These are phyloP conservation scores for Skeletonema costatum DNA, from an alignment of 108 stramenopile species.

Conservation along the genomic window DNA sequence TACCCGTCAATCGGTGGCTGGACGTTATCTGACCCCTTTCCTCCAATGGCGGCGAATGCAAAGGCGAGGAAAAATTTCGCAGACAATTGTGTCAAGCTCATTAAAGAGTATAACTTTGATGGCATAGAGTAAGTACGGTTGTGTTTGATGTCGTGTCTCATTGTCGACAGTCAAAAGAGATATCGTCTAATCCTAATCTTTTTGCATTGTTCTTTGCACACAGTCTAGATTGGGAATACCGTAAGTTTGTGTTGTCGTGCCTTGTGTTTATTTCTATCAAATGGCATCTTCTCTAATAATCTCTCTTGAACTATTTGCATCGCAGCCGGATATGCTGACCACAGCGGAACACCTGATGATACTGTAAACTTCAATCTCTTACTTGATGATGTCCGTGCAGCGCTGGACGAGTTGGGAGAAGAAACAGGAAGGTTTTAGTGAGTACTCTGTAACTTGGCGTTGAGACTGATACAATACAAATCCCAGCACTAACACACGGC, in stretches of 20 bases:
- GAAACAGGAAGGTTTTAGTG: conserved; percentile 23
- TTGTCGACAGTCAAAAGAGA: not conserved
- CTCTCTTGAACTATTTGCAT: not conserved
- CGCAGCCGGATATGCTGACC: conserved; percentile 5
- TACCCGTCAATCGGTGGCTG: conserved; percentile 32
- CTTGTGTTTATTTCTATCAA: not conserved
- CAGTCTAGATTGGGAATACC: not conserved
- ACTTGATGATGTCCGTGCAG: conserved; percentile 23
- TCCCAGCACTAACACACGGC: not conserved
- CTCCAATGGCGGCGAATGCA: conserved; percentile 33
- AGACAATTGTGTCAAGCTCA: conserved; percentile 10
- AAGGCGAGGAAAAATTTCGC: conserved; percentile 16
- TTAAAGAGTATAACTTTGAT: conserved; percentile 34
- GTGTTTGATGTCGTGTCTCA: not conserved
- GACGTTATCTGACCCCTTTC: conserved; percentile 34
- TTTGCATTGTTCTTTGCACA: too few relatives aligned
- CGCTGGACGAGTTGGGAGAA: conserved; percentile 19
- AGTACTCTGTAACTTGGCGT: not conserved
- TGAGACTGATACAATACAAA: conserved; percentile 3
- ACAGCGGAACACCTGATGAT: conserved; percentile 28
- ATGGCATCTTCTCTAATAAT: not conserved
- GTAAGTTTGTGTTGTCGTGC: not conserved
- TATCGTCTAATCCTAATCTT: too few relatives aligned
- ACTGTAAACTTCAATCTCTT: conserved; percentile 26
- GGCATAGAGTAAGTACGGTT: conserved; percentile 9